Evolutionary conservation across 192 early-diverging fungal genomes (phyloP), one percentile per base, ranked within the genome.

Genomic region (Podila verticillata): DNA sequence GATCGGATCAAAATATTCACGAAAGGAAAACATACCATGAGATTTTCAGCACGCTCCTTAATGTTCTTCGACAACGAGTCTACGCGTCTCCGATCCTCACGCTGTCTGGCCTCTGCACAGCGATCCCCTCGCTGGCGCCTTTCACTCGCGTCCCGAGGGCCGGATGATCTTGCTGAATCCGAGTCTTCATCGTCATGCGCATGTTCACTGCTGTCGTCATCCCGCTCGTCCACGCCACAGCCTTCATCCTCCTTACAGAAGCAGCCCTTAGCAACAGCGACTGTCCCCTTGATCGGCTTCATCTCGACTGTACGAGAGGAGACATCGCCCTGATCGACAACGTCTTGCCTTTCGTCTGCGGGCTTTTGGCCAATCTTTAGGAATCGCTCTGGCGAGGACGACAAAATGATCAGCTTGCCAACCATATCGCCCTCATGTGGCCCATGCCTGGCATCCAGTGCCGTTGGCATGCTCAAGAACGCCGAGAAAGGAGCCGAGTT

Each of bases 281-380:
- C 75, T 0, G 96, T 98, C 6, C 96, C 97, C 81, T 99, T 99
- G 80, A 98, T 98, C 0, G 97, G 97, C 72, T 97, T 97, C 96
- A 98, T 98, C 63, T 93, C 95, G 10, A 95, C 90, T 9, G 80
- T 66, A 17, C 84, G 87, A 2, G 70, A 63, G 0, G 66, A 57
- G 61, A 30, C 48, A 6, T 8, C 15, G 22, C 31, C 1, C 8
- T 47, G 7, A 6, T 67, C 49, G 9, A 13, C 44, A 22, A 2
- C 15, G 22, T 56, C 61, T 10, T 57, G 20, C 51, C 1, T 24
- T 8, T 80, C 70, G 28, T 80, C 70, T 7, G 22, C 28, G 4
- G 77, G 60, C 22, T n/a, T 68, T 8, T 48, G 32, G 35, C 77
- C 77, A 51, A 80, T 68, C 59, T 80, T 80, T n/a, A 80, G 28